Evolutionary conservation across 352 stramenopile genomes (phyloP).

Genomic region (Globisporangium cylindrosporum): DNA sequence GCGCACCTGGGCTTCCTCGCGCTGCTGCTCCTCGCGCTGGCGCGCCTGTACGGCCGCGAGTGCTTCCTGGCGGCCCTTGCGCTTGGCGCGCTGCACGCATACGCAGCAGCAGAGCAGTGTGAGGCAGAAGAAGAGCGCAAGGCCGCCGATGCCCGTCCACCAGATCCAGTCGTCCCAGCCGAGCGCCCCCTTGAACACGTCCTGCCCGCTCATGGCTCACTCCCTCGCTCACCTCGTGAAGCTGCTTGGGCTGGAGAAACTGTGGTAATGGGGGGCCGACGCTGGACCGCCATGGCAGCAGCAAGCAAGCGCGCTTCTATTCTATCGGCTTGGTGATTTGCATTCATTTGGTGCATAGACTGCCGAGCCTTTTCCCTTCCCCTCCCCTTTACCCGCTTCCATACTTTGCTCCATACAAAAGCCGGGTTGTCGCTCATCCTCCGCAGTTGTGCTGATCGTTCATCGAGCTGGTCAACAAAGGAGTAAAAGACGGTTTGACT

Average conservation of each 20-base stretch:
- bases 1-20: conserved; percentile 41
- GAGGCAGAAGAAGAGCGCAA: conserved; percentile 66
- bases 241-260: conserved; percentile 4
- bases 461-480: not conserved
- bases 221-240: not conserved
- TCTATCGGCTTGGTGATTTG: not conserved
- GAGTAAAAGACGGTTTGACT: not conserved
- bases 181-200: conserved; percentile 70
- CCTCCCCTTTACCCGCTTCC: not conserved
- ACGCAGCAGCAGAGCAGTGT: conserved; percentile 72
- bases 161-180: conserved; percentile 81
- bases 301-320: not conserved
- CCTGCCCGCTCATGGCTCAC: conserved; percentile 31
- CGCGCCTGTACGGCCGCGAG: conserved; percentile 52
- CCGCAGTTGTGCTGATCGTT: not conserved
- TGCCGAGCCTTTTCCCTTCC: not conserved
- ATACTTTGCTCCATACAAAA: conserved; percentile 13
- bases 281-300: not conserved
- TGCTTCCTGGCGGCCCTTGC: conserved; percentile 69
- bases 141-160: conserved; percentile 60
- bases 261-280: not conserved
- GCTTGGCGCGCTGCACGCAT: conserved; percentile 75
- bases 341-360: not conserved
- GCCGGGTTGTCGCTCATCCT: not conserved
- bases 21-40: conserved; percentile 48